Evolutionary conservation across 2,329 filamentous ascomycete species (phyloP).

Genomic region (Dactylella cylindrospora): DNA sequence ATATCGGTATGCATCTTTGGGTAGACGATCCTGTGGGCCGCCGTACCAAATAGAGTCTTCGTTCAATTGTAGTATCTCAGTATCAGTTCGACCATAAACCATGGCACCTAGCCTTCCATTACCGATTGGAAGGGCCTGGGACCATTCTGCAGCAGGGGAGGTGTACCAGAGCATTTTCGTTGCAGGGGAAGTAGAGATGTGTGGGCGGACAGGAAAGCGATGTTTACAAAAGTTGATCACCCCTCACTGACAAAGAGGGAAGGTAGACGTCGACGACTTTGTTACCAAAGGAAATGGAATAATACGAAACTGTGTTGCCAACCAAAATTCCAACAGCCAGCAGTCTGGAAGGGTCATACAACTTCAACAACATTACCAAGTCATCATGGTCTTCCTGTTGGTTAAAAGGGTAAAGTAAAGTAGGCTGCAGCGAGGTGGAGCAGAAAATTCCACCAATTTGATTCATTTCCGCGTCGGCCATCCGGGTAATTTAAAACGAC

Average conservation of each 20-base stretch:
- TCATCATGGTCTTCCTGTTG: no score
- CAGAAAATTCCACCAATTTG: conserved; percentile 42
- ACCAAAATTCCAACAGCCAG: conserved; percentile 25
- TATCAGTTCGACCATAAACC: conserved; percentile 55
- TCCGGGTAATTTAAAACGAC: no score
- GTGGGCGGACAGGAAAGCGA: no score
- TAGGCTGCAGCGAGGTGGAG: conserved; percentile 8
- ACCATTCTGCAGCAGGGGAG: conserved; percentile 50
- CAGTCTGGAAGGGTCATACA: not conserved
- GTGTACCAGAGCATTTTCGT: conserved; percentile 33
- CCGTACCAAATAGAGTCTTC: conserved; percentile 58
- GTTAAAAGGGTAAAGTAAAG: no score
- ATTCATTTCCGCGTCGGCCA: conserved; percentile 27
- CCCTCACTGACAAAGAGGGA: no score
- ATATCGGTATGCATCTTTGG: conserved; percentile 52
- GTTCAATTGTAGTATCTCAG: conserved; percentile 56
- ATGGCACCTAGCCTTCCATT: conserved; percentile 57
- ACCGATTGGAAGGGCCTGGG: conserved; percentile 56
- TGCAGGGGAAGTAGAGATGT: not conserved
- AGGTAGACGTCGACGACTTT: no score
- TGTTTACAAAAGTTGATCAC: no score
- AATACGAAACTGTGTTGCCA: conserved; percentile 16
- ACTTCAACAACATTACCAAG: conserved; percentile 6
- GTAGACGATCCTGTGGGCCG: conserved; percentile 54
- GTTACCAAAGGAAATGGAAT: no score